These are phyloP conservation scores for Aureobasidium sp. DNA, from an alignment of 2,329 filamentous ascomycete genomes.

Conservation along the genomic window DNA sequence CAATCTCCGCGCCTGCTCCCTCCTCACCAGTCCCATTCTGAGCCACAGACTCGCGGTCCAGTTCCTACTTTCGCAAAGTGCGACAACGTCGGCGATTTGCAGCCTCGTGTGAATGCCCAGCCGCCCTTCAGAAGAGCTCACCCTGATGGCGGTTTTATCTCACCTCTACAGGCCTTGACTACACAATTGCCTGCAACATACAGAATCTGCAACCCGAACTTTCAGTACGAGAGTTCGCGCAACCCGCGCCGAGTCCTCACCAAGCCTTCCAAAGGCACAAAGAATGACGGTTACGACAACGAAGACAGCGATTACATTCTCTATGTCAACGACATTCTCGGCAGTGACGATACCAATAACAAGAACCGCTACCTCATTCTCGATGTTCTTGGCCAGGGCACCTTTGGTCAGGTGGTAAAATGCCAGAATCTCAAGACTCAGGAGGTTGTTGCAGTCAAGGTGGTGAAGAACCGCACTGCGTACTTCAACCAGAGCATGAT, in stretches of 20 bases:
- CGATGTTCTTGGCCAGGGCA: conserved; percentile 93
- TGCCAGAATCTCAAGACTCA: conserved; percentile 98
- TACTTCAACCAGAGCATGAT: conserved; percentile 99
- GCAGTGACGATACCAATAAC: conserved; percentile 94
- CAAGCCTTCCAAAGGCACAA: conserved; percentile 95
- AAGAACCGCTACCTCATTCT: conserved; percentile 98
- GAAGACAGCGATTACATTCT: conserved; percentile 99
- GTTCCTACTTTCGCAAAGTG: conserved; percentile 86
- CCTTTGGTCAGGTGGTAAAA: conserved; percentile 97
- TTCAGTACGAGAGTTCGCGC: conserved; percentile 97
- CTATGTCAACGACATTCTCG: conserved; percentile 97
- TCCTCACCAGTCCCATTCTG: conserved; percentile 4
- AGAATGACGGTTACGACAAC: conserved; percentile 98
- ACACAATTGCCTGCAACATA: conserved; percentile 91
- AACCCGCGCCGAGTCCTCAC: conserved; percentile 94
- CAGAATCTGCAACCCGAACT: conserved; percentile 93
- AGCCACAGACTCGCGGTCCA: conserved; percentile 45
- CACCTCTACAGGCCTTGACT: conserved; percentile 90
- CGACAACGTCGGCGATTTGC: conserved; percentile 63
- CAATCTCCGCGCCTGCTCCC: conserved; percentile 16
- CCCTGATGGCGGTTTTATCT: conserved; percentile 96
- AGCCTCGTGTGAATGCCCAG: conserved; percentile 76
- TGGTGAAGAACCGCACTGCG: conserved; percentile 97
- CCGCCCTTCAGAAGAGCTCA: conserved; percentile 89
- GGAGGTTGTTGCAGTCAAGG: conserved; percentile 97